Percentiles rank a stretch among this genome's conserved stretches.
Evolutionary conservation across 1,139 yeast species (phyloP).

Genomic region (Pichia sp.): DNA sequence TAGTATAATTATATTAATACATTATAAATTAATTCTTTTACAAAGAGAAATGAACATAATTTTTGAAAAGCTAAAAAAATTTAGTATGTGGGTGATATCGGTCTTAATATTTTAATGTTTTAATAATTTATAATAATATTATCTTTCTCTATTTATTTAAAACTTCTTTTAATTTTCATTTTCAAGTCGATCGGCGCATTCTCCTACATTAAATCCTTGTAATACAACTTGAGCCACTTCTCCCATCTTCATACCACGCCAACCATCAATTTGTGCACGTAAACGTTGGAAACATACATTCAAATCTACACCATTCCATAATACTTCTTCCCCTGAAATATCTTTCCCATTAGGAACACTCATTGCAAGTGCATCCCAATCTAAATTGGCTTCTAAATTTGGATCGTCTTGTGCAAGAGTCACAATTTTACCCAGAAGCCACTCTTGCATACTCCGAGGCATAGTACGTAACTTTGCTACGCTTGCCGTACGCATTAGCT

Average conservation of each 20-base stretch:
- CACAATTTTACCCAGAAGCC: conserved; percentile 50
- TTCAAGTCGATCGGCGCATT: too few relatives aligned
- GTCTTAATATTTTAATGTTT: too few relatives aligned
- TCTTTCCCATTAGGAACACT: conserved; percentile 30
- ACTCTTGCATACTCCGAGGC: conserved; percentile 44
- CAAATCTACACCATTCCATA: conserved; percentile 43
- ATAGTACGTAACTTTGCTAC: conserved; percentile 44
- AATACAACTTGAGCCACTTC: conserved; percentile 28
- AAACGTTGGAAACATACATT: conserved; percentile 41
- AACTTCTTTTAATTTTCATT: too few relatives aligned
- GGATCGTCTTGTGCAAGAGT: conserved; percentile 25
- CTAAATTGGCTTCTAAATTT: conserved; percentile 35
- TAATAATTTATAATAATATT: too few relatives aligned
- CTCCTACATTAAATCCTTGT: too few relatives aligned
- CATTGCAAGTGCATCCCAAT: conserved; percentile 56
- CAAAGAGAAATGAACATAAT: too few relatives aligned
- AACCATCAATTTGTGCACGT: conserved; percentile 32
- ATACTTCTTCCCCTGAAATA: neutral
- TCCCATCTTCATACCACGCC: conserved; percentile 34
- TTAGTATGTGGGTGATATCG: too few relatives aligned
- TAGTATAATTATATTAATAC: too few relatives aligned
- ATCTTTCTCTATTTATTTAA: too few relatives aligned
- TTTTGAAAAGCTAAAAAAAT: too few relatives aligned
- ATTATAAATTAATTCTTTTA: too few relatives aligned
- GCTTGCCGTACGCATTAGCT: conserved; percentile 59